Percentiles rank a stretch among this genome's conserved stretches.
These are phyloP conservation scores for Sisymbrium irio DNA, from an alignment of 345 rosid species.

Conservation along the genomic window DNA sequence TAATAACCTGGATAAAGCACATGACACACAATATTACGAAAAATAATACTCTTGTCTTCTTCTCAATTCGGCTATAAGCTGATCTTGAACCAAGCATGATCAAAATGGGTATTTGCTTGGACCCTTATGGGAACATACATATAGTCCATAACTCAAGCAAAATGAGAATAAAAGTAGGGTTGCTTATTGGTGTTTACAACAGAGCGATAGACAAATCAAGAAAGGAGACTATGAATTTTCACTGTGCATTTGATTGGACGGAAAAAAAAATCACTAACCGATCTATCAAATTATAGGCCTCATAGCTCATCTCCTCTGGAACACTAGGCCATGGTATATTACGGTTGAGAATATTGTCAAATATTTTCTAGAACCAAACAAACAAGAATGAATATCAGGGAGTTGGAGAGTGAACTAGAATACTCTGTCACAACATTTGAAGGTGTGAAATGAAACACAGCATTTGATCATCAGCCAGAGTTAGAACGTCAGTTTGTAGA, in stretches of 20 bases:
- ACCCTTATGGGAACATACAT: not conserved
- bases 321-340: slow-evolving; percentile 88
- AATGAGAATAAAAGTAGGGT: not conserved
- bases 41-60: not conserved
- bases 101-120: not conserved
- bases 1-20: slow-evolving; percentile 53
- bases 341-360: slow-evolving; percentile 90
- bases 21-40: slow-evolving; percentile 8
- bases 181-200: slow-evolving; percentile 1
- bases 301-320: slow-evolving; percentile 78
- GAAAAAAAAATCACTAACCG: slow-evolving; percentile 44
- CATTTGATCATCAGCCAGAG: not conserved
- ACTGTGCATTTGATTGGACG: not conserved
- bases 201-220: not conserved
- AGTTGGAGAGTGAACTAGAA: not conserved
- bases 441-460: not conserved
- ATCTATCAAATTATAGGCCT: slow-evolving; percentile 76
- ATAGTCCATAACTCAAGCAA: not conserved
- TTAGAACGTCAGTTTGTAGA: not conserved
- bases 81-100: slow-evolving; percentile 7
- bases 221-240: not conserved
- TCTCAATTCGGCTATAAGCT: not conserved
- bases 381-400: slow-evolving; percentile 10
- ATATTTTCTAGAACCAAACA: slow-evolving; percentile 62
- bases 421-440: not conserved